Percentiles rank a stretch among this genome's conserved stretches.
These are phyloP conservation scores for Rickenella mellea DNA, from an alignment of 768 basidiomycete genomes.

Conservation along the genomic window DNA sequence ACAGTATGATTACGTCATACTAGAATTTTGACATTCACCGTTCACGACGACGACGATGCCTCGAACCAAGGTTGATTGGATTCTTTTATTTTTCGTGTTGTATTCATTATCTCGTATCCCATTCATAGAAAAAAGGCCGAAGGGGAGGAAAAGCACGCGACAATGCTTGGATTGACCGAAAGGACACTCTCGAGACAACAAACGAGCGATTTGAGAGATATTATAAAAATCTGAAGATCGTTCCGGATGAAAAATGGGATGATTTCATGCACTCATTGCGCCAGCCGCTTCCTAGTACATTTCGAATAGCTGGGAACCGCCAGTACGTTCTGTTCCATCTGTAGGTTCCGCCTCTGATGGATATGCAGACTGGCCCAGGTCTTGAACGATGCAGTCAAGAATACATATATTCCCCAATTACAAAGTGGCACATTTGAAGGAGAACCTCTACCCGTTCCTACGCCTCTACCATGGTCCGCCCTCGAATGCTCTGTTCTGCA, in stretches of 20 bases:
- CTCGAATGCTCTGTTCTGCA: not conserved
- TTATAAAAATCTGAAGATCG: conserved; percentile 67
- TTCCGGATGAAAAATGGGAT: conserved; percentile 76
- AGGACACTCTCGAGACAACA: conserved; percentile 43
- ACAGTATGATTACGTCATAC: too few species aligned
- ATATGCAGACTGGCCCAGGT: conserved; percentile 48
- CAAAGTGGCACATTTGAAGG: conserved; percentile 69
- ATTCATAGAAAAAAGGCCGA: not conserved
- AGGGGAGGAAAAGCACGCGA: not conserved
- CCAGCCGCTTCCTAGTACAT: conserved; percentile 82
- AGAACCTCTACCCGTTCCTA: conserved; percentile 65
- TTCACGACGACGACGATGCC: too few species aligned
- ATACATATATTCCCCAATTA: conserved; percentile 70
- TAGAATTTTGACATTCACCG: too few species aligned
- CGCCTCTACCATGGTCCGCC: conserved; percentile 74
- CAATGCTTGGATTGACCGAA: not conserved
- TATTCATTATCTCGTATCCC: too few species aligned
- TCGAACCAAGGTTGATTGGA: too few species aligned
- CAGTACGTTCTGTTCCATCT: conserved; percentile 39
- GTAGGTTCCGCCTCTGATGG: conserved; percentile 11
- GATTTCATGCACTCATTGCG: conserved; percentile 54
- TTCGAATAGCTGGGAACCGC: conserved; percentile 83
- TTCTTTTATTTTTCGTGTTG: too few species aligned
- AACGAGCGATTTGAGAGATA: conserved; percentile 62
- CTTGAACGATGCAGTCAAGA: conserved; percentile 70